A percentile compares a stretch with the other conserved stretches of the same genome.
Conservation (phyloP, 1,139 yeast species). For the Taphrina pruni region DNA sequence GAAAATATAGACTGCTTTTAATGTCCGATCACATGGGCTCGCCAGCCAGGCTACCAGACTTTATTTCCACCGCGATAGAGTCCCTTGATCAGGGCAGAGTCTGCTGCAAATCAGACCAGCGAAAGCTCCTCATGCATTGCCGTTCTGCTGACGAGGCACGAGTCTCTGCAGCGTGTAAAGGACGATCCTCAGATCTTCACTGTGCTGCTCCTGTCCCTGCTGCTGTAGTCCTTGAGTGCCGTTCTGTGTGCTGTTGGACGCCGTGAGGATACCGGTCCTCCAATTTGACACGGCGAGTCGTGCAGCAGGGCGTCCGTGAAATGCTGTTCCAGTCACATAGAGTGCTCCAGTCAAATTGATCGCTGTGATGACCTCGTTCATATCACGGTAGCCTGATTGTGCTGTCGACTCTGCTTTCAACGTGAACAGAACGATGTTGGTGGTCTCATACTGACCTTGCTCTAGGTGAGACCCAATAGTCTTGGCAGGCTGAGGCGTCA, state of each 20-base stretch:
- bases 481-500: conserved; percentile 10
- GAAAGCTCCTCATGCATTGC: background rate
- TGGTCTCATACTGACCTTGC: conserved; percentile 7
- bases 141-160: background rate
- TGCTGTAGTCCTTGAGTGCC: too few relatives aligned
- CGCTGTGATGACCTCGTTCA: conserved; percentile 7
- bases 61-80: too few relatives aligned
- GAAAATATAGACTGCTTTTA: background rate
- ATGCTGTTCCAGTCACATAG: conserved; percentile 15
- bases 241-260: too few relatives aligned
- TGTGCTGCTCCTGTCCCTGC: background rate
- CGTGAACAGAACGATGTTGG: conserved; percentile 12
- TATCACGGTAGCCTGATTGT: background rate
- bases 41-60: background rate
- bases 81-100: too few relatives aligned
- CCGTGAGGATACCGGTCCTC: conserved; percentile 12
- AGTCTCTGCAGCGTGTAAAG: background rate
- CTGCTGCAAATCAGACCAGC: background rate
- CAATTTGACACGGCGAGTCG: conserved; percentile 28
- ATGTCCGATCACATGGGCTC: background rate
- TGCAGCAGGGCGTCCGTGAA: conserved; percentile 20
- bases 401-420: background rate
- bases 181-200: background rate
- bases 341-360: conserved; percentile 2
- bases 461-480: conserved; percentile 1